phyloP scores from a whole-genome alignment of 306 rosid species.

The Parietaria judaica region DNA sequence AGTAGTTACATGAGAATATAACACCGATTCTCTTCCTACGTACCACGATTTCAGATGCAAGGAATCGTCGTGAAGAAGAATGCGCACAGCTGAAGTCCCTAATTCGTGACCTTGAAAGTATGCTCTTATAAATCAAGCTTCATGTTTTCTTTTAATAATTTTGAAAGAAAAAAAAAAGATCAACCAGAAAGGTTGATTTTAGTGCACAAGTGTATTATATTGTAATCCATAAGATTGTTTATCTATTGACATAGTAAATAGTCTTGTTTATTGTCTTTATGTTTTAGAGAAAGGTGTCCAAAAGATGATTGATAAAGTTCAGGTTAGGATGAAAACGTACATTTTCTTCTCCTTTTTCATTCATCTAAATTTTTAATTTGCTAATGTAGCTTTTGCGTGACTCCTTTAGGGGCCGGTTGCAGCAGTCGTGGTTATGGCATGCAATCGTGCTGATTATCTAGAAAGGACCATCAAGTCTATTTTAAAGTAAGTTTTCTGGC shows the following conservation, averaged over 20 bases:
- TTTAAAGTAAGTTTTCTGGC: slow-evolving; percentile 50
- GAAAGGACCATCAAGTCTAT: slow-evolving; percentile 78
- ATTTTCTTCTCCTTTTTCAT: slow-evolving; percentile 12
- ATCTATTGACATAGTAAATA: slow-evolving; percentile 8
- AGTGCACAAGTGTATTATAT: too few species aligned
- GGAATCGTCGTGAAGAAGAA: slow-evolving; percentile 50
- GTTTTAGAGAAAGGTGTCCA: slow-evolving; percentile 65
- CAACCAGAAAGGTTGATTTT: too few species aligned
- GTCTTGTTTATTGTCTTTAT: slow-evolving; percentile 23
- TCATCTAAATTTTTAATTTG: slow-evolving; percentile 19
- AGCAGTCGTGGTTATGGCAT: slow-evolving; percentile 97
- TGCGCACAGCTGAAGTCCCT: slow-evolving; percentile 62
- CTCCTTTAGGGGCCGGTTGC: slow-evolving; percentile 79
- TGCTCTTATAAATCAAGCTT: slow-evolving; percentile 20
- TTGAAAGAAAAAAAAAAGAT: background rate
- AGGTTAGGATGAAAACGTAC: slow-evolving; percentile 37
- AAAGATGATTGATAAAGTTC: slow-evolving; percentile 57
- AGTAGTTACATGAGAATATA: too few species aligned
- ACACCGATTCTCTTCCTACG: background rate
- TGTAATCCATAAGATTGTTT: background rate
- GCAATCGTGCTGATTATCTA: slow-evolving; percentile 94
- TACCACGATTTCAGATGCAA: slow-evolving; percentile 44
- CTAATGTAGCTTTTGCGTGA: slow-evolving; percentile 20
- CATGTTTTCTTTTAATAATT: background rate
- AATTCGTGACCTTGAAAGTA: slow-evolving; percentile 81